A percentile compares a stretch with the other conserved stretches of the same genome.
Conservation (phyloP, 768 basidiomycete species). For the Auricularia heimuer region DNA sequence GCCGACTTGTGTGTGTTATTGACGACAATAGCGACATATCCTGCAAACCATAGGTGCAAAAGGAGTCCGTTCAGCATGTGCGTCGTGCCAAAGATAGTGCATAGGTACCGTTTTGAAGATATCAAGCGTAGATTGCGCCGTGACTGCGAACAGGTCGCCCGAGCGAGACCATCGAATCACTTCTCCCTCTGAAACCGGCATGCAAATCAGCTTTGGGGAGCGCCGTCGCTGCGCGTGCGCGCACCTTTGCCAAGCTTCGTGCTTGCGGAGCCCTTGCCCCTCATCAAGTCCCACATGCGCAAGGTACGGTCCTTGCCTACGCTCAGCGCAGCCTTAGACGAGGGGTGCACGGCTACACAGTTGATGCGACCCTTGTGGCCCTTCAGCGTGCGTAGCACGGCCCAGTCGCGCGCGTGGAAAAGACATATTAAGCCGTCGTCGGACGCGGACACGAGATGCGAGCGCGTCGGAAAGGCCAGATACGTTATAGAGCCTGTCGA, state of each 20-base stretch:
- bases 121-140: slow-evolving; percentile 65
- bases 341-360: slow-evolving; percentile 82
- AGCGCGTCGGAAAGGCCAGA: slow-evolving; percentile 75
- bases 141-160: slow-evolving; percentile 73
- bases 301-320: slow-evolving; percentile 85
- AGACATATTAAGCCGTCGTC: slow-evolving; percentile 87
- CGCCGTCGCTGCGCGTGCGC: slow-evolving; percentile 10
- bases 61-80: neutral
- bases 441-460: slow-evolving; percentile 83
- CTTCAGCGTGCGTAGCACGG: slow-evolving; percentile 73
- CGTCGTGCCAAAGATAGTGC: neutral
- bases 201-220: neutral
- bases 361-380: slow-evolving; percentile 95
- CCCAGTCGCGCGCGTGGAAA: slow-evolving; percentile 92
- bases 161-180: slow-evolving; percentile 78
- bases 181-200: slow-evolving; percentile 62
- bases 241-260: slow-evolving; percentile 81
- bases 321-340: slow-evolving; percentile 82
- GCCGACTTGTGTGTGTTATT: slow-evolving; percentile 66
- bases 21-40: slow-evolving; percentile 69
- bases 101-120: slow-evolving; percentile 65
- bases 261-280: slow-evolving; percentile 83
- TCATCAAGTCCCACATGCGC: slow-evolving; percentile 98
- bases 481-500: slow-evolving; percentile 80
- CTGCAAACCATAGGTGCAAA: slow-evolving; percentile 28